A percentile compares a stretch with the other conserved stretches of the same genome.
These are phyloP conservation scores for Cercospora sojina DNA, from an alignment of 2,329 filamentous ascomycete genomes.

Conservation along the genomic window DNA sequence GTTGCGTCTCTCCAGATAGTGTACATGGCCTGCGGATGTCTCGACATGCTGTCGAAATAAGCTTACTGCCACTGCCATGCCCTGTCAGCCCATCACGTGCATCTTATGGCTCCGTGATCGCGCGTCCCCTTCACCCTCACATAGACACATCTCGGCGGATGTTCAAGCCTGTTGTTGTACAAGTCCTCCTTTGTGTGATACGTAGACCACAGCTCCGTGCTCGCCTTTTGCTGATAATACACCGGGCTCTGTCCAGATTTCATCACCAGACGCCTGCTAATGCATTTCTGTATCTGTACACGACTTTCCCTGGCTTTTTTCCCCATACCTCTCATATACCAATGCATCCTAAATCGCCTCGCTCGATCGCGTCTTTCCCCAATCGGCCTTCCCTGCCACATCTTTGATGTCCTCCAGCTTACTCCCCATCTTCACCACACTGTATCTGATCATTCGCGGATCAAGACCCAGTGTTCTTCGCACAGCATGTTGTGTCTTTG, in stretches of 20 bases:
- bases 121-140: neutral
- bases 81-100: neutral
- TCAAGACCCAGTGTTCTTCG: slow-evolving; percentile 76
- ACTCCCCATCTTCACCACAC: slow-evolving; percentile 79
- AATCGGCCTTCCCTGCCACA: slow-evolving; percentile 56
- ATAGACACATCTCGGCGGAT: neutral
- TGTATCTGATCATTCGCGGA: slow-evolving; percentile 84
- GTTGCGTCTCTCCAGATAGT: neutral
- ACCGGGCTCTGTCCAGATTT: neutral
- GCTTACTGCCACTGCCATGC: neutral
- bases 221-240: neutral
- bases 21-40: neutral
- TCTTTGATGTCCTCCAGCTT: slow-evolving; percentile 63
- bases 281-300: slow-evolving; percentile 12
- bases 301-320: neutral
- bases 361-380: slow-evolving; percentile 35
- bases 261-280: neutral
- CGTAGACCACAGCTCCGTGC: neutral
- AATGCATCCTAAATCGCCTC: neutral
- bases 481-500: slow-evolving; percentile 70
- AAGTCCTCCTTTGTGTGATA: neutral
- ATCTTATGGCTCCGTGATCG: neutral
- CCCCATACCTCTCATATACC: too few species aligned
- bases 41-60: neutral
- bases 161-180: neutral